phyloP scores from a whole-genome alignment of 179 eudicot species.

The Heliamphora ciliata region DNA sequence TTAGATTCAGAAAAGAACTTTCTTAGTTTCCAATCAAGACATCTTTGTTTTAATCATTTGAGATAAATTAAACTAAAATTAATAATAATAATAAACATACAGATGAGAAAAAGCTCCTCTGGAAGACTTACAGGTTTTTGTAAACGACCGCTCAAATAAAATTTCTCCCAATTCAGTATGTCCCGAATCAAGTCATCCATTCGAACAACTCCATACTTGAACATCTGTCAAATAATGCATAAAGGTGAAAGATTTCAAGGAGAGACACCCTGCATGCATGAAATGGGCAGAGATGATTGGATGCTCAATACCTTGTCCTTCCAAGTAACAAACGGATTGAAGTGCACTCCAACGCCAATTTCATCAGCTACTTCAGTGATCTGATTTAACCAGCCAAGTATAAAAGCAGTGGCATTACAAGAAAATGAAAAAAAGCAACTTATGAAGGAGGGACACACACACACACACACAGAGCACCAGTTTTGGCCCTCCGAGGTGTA shows the following conservation, averaged over 20 bases:
- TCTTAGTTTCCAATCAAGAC: neutral
- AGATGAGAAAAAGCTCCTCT: constrained; percentile 1
- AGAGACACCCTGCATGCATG: constrained; percentile 13
- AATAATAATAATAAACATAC: neutral
- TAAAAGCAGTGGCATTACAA: neutral
- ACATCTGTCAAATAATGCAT: constrained; percentile 35
- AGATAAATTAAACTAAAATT: neutral
- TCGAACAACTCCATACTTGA: constrained; percentile 89
- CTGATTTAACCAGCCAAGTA: constrained; percentile 29
- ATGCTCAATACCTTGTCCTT: constrained; percentile 46
- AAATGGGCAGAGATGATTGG: constrained; percentile 14
- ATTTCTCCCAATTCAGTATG: constrained; percentile 61
- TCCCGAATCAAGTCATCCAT: constrained; percentile 72
- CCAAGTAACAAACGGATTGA: constrained; percentile 80
- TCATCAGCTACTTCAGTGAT: constrained; percentile 58
- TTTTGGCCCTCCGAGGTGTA: constrained; percentile 69
- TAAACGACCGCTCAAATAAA: constrained; percentile 80
- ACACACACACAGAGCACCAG: no score
- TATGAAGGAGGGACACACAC: no score
- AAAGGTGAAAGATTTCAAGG: constrained; percentile 8
- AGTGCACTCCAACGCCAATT: constrained; percentile 91
- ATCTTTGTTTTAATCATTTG: neutral
- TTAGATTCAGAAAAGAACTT: neutral
- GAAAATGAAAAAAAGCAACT: constrained; percentile 4
- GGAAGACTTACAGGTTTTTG: constrained; percentile 75